Conservation (phyloP, 768 basidiomycete species). For the Chalciporus piperatus region DNA sequence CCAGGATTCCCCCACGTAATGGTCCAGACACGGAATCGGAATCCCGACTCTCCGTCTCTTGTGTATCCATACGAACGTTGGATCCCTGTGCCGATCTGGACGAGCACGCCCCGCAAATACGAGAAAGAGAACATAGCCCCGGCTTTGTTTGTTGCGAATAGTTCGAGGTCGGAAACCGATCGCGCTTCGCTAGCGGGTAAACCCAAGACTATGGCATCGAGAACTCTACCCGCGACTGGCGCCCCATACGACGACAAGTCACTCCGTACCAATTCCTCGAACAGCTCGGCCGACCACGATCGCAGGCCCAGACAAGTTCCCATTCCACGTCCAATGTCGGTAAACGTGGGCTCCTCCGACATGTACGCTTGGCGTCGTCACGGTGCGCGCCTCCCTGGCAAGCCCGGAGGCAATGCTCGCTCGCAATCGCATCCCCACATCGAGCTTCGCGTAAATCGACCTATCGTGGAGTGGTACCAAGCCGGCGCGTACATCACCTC, state of each 20-base stretch:
- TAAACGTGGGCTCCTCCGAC: constrained; percentile 1
- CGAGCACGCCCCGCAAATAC: constrained; percentile 22
- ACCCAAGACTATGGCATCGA: not conserved
- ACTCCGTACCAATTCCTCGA: constrained; percentile 1
- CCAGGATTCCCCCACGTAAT: constrained; percentile 2
- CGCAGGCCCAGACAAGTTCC: not conserved
- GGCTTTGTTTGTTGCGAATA: not conserved
- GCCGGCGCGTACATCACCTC: constrained; percentile 12
- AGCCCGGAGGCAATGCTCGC: not conserved
- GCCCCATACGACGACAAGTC: constrained; percentile 1
- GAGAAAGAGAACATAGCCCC: not conserved
- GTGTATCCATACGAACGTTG: constrained; percentile 1
- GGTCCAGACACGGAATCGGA: constrained; percentile 4
- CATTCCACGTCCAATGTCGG: not conserved
- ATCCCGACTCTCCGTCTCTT: constrained; percentile 11
- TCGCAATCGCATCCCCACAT: constrained; percentile 9
- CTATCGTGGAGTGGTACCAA: constrained; percentile 14
- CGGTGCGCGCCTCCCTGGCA: constrained; percentile 16
- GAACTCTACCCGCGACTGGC: not conserved
- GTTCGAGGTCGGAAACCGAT: not conserved
- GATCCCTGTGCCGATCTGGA: constrained; percentile 20
- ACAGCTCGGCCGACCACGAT: not conserved
- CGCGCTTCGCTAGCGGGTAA: not conserved
- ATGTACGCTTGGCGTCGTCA: constrained; percentile 18
- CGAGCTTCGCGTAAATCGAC: not conserved